Percentiles rank a stretch among this genome's conserved stretches.
Conservation (phyloP, 2,329 filamentous ascomycete genomes). For the Alternaria dauci region DNA sequence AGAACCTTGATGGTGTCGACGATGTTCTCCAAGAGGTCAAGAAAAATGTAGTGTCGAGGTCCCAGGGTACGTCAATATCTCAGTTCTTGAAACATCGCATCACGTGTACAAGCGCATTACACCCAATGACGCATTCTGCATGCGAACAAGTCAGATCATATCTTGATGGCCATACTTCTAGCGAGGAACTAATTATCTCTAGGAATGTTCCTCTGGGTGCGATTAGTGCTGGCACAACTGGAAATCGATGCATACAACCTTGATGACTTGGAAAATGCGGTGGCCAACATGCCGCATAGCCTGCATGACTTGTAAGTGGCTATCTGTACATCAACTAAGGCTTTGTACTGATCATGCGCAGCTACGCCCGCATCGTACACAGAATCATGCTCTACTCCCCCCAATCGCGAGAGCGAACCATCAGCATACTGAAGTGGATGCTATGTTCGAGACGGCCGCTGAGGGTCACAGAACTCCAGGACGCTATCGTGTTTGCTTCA, state of each 20-base stretch:
- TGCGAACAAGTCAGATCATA: too few relatives aligned
- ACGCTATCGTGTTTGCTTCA: background rate
- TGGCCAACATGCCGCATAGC: background rate
- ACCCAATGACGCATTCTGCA: too few relatives aligned
- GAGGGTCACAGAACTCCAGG: background rate
- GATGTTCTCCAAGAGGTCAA: slow-evolving; percentile 12
- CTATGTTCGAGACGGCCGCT: background rate
- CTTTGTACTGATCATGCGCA: background rate
- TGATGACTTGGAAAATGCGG: background rate
- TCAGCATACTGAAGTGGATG: slow-evolving; percentile 8
- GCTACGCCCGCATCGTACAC: background rate
- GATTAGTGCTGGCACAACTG: slow-evolving; percentile 3
- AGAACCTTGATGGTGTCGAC: slow-evolving; percentile 12
- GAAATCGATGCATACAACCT: slow-evolving; percentile 5
- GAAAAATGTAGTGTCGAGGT: background rate
- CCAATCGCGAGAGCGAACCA: background rate
- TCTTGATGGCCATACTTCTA: background rate
- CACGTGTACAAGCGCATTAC: too few relatives aligned
- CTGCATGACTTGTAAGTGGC: background rate
- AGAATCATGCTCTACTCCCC: background rate
- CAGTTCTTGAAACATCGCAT: background rate
- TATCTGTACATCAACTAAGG: background rate
- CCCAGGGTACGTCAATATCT: background rate
- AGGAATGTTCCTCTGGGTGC: slow-evolving; percentile 19
- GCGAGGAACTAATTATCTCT: slow-evolving; percentile 8